Evolutionary conservation across 1,139 yeast genomes (phyloP), one percentile per base, ranked within the genome.

Genomic region (Kodamaea arcana): DNA sequence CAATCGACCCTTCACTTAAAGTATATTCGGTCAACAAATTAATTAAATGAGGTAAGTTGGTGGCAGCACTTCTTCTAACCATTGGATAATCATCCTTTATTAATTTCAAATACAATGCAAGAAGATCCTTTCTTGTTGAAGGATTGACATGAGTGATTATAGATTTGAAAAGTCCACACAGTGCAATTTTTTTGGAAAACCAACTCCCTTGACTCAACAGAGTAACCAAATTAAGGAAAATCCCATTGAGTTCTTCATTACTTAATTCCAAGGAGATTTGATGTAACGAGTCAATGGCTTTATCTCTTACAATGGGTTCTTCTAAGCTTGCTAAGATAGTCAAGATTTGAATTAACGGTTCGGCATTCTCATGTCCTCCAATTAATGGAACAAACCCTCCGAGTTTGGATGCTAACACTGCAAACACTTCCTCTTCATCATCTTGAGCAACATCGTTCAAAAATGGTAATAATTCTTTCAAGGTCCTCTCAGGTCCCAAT

Each of bases 381-480:
- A 94, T 79, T 44, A 66, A 54, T 4, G 96, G 95, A 26, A 90
- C 78, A 56, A 94, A 92, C 38, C 77, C 78, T 28, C 95, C 95
- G 48, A 94, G 66, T 64, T 90, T 92, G 47, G 83, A 85, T 3
- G 97, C 97, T 47, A 94, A 73, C 14, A 88, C 94, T 1, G 97
- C 87, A 60, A 92, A 82, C 7, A 94, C 96, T 61, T 94, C 99
- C 59, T 94, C 99, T 61, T 94, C 98, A 57, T 94, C 99, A 52
- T 92, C 99, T 48, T 92, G 96, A 9, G 97, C 47, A 29, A 88
- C 97, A 49, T 84, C 86, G 43, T 60, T 63, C 45, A 94, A 72
- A 56, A 92, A 92, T 24, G 97, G 97, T 41, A 94, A 71, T 54
- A 94, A 72, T 60, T 94, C 98, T 33, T 75, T 73, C 41, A 95